These are phyloP conservation scores for Termitomyces eurrhizus DNA, from an alignment of 768 basidiomycete species.

Conservation along the genomic window DNA sequence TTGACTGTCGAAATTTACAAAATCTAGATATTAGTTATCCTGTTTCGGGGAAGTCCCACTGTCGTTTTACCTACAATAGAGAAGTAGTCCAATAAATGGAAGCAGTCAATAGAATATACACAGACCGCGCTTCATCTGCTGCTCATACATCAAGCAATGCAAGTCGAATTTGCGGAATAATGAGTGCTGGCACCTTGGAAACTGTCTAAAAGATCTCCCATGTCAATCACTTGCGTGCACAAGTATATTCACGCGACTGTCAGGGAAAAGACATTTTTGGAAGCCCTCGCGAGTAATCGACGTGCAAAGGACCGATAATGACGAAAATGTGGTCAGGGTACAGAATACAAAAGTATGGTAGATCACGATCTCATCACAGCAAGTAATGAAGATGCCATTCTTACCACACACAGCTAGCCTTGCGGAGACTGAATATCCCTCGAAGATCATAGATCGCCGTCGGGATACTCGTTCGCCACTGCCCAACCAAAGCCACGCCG, in stretches of 20 bases:
- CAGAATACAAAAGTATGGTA: background rate
- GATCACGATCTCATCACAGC: background rate
- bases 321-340: background rate
- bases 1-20: background rate
- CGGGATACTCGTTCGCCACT: conserved; percentile 40
- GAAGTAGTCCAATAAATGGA: background rate
- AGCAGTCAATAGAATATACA: background rate
- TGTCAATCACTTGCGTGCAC: background rate
- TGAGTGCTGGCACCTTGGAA: background rate
- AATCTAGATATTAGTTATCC: background rate
- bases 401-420: conserved; percentile 22
- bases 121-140: background rate
- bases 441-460: conserved; percentile 31
- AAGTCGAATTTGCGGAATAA: background rate
- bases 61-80: background rate
- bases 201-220: background rate
- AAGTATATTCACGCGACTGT: conserved; percentile 1
- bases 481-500: conserved; percentile 47
- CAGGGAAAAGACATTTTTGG: background rate
- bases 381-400: background rate
- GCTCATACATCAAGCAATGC: background rate
- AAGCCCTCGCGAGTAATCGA: background rate
- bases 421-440: conserved; percentile 59
- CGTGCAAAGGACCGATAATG: background rate
- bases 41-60: background rate